Evolutionary conservation across 1,284 basidiomycete genomes (phyloP).

Genomic region (Puccinia brachypodii): DNA sequence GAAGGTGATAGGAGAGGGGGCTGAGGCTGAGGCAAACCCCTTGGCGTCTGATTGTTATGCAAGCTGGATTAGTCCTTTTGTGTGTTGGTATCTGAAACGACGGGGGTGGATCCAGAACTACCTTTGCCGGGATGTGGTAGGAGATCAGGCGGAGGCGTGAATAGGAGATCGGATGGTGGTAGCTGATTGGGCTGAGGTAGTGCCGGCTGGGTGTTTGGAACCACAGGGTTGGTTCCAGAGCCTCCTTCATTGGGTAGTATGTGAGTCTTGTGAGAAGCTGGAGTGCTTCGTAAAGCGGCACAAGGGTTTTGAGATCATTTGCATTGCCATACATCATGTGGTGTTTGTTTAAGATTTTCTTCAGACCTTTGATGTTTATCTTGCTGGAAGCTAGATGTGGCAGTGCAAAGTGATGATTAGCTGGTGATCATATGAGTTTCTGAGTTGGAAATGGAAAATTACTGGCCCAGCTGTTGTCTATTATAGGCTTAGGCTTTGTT

Average conservation of each 20-base stretch:
- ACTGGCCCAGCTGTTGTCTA: neutral
- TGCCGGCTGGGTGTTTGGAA: neutral
- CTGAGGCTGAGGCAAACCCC: neutral
- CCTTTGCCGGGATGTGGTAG: neutral
- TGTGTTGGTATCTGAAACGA: neutral
- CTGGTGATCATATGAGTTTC: neutral
- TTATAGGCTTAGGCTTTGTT: neutral
- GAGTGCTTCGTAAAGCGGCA: neutral
- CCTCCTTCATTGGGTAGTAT: neutral
- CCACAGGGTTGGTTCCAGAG: neutral
- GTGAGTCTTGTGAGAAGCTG: neutral
- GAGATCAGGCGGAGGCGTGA: neutral
- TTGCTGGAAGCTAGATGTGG: neutral
- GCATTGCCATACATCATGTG: neutral
- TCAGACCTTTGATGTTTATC: neutral
- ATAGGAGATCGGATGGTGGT: no score
- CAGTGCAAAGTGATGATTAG: neutral
- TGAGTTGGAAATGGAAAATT: neutral
- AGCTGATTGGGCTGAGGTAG: neutral
- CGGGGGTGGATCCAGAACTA: neutral
- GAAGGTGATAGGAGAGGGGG: no score
- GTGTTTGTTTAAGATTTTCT: neutral
- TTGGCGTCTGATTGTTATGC: neutral
- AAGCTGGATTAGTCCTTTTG: neutral
- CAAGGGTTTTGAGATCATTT: neutral